Evolutionary conservation across 2,329 filamentous ascomycete genomes (phyloP).

Genomic region (Xylaria sp.): DNA sequence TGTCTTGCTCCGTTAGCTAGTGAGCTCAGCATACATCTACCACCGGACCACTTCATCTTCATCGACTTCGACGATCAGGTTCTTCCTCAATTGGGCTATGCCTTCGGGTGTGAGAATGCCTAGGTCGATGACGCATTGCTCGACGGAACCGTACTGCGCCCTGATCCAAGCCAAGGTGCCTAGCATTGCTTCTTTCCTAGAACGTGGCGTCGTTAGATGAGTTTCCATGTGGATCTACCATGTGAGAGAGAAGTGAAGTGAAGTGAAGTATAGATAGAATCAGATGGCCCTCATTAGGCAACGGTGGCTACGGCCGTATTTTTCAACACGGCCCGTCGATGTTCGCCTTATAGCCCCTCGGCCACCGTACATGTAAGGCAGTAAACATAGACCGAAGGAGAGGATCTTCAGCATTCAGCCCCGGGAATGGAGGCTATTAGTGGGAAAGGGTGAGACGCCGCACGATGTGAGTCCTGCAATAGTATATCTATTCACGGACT

Average conservation of each 20-base stretch:
- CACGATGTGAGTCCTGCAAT: neutral
- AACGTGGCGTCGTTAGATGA: constrained; percentile 37
- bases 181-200: constrained; percentile 60
- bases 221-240: neutral
- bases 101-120: constrained; percentile 67
- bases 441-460: neutral
- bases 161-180: constrained; percentile 65
- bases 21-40: constrained; percentile 44
- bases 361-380: too few species aligned
- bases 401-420: neutral
- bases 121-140: constrained; percentile 68
- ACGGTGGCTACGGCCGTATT: neutral
- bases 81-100: constrained; percentile 53
- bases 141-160: constrained; percentile 69
- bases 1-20: constrained; percentile 21
- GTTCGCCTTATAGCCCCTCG: neutral
- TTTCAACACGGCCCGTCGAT: neutral
- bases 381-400: neutral
- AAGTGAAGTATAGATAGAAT: neutral
- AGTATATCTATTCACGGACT: neutral
- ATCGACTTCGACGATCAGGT: constrained; percentile 45
- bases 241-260: neutral
- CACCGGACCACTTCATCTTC: constrained; percentile 43
- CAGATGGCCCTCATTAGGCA: neutral
- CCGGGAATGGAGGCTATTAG: neutral